Percentiles rank a stretch among this genome's conserved stretches.
Evolutionary conservation across 768 basidiomycete genomes (phyloP).

Genomic region (Lanmaoa rubissima): DNA sequence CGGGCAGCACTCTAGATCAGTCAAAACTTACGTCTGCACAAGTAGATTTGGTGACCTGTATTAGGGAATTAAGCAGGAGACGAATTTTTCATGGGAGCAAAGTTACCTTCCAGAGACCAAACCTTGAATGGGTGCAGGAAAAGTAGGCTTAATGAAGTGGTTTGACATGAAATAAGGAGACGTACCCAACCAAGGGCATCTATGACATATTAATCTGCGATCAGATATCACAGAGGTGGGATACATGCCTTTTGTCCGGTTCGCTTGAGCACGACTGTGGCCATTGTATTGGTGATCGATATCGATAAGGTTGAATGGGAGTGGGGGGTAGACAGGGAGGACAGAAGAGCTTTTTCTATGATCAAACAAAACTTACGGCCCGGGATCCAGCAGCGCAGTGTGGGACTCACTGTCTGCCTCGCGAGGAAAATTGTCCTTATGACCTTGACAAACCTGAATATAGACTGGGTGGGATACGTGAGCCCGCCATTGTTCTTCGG

Average conservation of each 20-base stretch:
- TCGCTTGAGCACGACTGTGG: conserved; percentile 52
- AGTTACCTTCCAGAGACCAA: conserved; percentile 70
- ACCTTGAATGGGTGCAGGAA: conserved; percentile 36
- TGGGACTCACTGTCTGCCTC: not conserved
- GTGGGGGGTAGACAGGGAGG: not conserved
- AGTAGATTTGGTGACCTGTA: conserved; percentile 53
- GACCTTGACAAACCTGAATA: conserved; percentile 27
- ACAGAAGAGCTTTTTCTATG: conserved; percentile 8
- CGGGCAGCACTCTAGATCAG: not conserved
- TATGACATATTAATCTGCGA: conserved; percentile 24
- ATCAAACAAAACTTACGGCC: conserved; percentile 5
- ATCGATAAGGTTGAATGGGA: conserved; percentile 10
- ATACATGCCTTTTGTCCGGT: conserved; percentile 55
- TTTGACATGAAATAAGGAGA: conserved; percentile 5
- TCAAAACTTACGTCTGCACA: conserved; percentile 54
- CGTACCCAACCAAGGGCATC: conserved; percentile 72
- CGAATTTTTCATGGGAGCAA: not conserved
- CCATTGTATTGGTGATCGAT: conserved; percentile 38
- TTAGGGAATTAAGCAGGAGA: not conserved
- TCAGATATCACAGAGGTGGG: not conserved
- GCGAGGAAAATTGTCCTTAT: not conserved
- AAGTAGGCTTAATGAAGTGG: not conserved
- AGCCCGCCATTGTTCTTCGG: not conserved
- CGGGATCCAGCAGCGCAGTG: conserved; percentile 1
- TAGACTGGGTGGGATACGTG: not conserved